phyloP scores from a whole-genome alignment of 2,329 filamentous ascomycete genomes.

The Taxawa tesnikishii region DNA sequence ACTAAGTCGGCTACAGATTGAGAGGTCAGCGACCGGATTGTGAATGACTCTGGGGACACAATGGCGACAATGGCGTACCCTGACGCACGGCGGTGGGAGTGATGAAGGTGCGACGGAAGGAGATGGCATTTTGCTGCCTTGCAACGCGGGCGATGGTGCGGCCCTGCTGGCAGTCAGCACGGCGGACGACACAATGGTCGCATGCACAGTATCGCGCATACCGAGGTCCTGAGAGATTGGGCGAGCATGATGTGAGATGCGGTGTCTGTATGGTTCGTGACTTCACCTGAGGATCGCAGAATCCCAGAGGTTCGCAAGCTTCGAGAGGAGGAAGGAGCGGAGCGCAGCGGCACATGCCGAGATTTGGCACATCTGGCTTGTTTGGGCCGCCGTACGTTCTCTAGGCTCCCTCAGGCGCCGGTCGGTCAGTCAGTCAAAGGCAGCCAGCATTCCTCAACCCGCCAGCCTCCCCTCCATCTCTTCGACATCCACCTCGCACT shows the following conservation, averaged over 20 bases:
- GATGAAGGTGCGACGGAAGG: conserved; percentile 51
- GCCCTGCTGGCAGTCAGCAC: conserved; percentile 34
- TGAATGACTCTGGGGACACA: not conserved
- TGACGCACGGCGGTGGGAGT: conserved; percentile 47
- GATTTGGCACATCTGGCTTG: conserved; percentile 1
- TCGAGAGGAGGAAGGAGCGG: too few species aligned
- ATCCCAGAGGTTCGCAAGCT: too few species aligned
- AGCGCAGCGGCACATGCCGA: not conserved
- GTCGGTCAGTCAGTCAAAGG: not conserved
- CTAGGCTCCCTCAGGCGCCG: not conserved
- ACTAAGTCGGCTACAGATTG: conserved; percentile 69
- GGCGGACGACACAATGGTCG: conserved; percentile 1
- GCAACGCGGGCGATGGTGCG: conserved; percentile 48
- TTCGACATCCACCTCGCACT: not conserved
- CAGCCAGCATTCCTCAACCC: too few species aligned
- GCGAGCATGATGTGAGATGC: conserved; percentile 39
- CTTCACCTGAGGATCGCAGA: too few species aligned
- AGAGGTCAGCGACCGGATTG: not conserved
- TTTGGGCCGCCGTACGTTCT: conserved; percentile 1
- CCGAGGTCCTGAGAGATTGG: conserved; percentile 50
- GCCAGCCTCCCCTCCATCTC: too few species aligned
- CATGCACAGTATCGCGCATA: conserved; percentile 20
- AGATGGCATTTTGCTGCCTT: conserved; percentile 41
- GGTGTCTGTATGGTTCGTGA: conserved; percentile 9
- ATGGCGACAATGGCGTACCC: conserved; percentile 33